Evolutionary conservation across 2,329 filamentous ascomycete genomes (phyloP).

Genomic region (Chrysosphaeria jannelii): DNA sequence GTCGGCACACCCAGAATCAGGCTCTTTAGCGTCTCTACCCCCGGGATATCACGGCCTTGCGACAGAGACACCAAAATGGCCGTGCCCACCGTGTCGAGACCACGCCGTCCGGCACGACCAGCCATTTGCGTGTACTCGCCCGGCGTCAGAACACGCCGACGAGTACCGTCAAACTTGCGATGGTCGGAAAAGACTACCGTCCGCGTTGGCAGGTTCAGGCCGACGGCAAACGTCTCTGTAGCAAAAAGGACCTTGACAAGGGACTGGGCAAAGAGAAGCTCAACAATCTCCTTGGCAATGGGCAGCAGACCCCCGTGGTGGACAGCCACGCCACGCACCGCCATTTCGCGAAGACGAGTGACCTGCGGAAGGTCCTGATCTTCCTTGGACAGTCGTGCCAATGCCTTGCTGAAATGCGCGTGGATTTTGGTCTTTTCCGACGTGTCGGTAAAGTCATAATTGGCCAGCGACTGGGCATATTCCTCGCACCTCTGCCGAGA

Average conservation of each 20-base stretch:
- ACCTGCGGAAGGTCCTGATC: conserved; percentile 83
- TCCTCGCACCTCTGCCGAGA: conserved; percentile 95
- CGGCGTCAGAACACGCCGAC: conserved; percentile 68
- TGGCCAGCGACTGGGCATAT: conserved; percentile 81
- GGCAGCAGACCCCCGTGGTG: conserved; percentile 85
- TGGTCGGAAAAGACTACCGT: conserved; percentile 96
- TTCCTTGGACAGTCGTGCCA: conserved; percentile 70
- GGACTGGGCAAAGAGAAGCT: conserved; percentile 84
- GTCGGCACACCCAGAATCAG: conserved; percentile 95
- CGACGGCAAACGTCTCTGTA: conserved; percentile 97
- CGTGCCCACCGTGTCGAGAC: conserved; percentile 71
- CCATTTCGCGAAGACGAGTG: conserved; percentile 52
- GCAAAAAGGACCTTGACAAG: conserved; percentile 92
- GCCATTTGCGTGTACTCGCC: conserved; percentile 99
- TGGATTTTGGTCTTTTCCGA: conserved; percentile 89
- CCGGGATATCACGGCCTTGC: conserved; percentile 59
- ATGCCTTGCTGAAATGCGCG: conserved; percentile 88
- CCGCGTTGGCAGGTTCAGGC: conserved; percentile 75
- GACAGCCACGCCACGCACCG: conserved; percentile 73
- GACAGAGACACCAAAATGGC: conserved; percentile 78
- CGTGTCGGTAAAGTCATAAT: conserved; percentile 81
- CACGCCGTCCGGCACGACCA: conserved; percentile 72
- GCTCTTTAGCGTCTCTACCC: conserved; percentile 50
- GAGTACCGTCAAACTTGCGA: conserved; percentile 80
- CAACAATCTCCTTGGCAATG: conserved; percentile 92